Base-by-base conservation (phyloP, 2,329 filamentous ascomycete genomes). In the Trichoderma lentiforme region DNA sequence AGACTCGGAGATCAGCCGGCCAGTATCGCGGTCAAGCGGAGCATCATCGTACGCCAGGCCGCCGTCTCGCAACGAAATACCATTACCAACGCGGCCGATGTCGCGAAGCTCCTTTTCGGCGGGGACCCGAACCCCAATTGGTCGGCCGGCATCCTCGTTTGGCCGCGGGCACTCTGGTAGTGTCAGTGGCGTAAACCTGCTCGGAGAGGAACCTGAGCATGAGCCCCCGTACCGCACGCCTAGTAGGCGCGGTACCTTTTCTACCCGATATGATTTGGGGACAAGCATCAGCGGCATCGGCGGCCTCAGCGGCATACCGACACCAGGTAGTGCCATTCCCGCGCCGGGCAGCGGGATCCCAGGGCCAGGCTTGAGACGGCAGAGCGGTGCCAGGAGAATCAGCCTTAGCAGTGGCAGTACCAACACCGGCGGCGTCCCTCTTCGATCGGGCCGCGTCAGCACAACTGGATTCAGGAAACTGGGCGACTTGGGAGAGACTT, bases 91-190 rank as follows among this genome's bases (percentile, higher is more conserved):
- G 26, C 87, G 91, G 34, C 90, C 92, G 9, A 85, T 88, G 74
- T 93, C 91, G 76, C 88, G 91, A 64, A 85, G 89, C 47, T 93
- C 91, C 74, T 79, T 90, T 18, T 83, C 84, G 5, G 86, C 84
- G 4, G 86, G 89, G 6, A 80, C 88, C 9, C 87, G 91, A 73
- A 92, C 91, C 14, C 90, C 92, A 1, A 82, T 93, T 68, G 89
- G 88, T 30, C 88, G 92, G 68, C 91, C 92, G 21, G 87, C 92
- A 64, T 93, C 91, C 64, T 94, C 92, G 15, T 84, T 95, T 74
- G 89, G 89, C 71, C 87, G 90, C 74, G 84, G 86, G 4, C 86
- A 89, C 75, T 87, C 87, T 14, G 81, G 86, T 7, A 90, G 87
- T 77, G 84, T 90, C 78, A 87, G 86, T 74, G 66, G 66, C 15